Conservation (phyloP, 1,139 yeast genomes). For the Nakaseomyces nivariensis region DNA sequence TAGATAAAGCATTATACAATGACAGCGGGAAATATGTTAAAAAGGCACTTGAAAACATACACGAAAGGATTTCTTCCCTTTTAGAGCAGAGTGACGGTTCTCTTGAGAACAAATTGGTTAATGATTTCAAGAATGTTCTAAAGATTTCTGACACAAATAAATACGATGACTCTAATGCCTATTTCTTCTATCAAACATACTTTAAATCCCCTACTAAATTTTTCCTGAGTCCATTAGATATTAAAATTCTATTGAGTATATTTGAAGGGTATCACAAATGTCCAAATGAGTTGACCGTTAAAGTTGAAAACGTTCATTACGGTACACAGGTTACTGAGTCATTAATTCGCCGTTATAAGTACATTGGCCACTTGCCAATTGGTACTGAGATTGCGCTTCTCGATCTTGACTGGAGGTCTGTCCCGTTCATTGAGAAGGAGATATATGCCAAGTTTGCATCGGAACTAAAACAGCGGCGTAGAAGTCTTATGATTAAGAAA, state of each 20-base stretch:
- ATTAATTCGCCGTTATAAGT: constrained; percentile 55
- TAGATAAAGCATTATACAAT: constrained; percentile 48
- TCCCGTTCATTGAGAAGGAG: constrained; percentile 36
- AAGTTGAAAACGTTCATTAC: constrained; percentile 60
- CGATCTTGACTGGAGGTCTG: constrained; percentile 71
- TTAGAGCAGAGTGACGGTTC: constrained; percentile 8
- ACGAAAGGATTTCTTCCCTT: constrained; percentile 32
- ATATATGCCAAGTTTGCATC: constrained; percentile 47
- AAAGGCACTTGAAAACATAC: constrained; percentile 49
- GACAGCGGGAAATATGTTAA: constrained; percentile 51
- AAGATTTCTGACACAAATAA: constrained; percentile 13
- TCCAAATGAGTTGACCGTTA: constrained; percentile 54
- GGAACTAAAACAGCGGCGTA: constrained; percentile 54
- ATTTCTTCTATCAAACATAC: constrained; percentile 63
- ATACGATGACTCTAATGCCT: constrained; percentile 35
- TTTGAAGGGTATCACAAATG: constrained; percentile 54
- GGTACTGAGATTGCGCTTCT: constrained; percentile 79
- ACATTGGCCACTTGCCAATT: constrained; percentile 68
- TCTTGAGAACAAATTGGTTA: neutral
- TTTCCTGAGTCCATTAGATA: constrained; percentile 70
- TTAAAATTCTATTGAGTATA: constrained; percentile 55
- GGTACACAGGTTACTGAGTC: constrained; percentile 46
- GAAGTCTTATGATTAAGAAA: constrained; percentile 43
- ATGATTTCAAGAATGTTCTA: constrained; percentile 9
- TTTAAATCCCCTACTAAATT: constrained; percentile 52